phyloP scores from a whole-genome alignment of 352 stramenopile species.

The Pythium coloratum region DNA sequence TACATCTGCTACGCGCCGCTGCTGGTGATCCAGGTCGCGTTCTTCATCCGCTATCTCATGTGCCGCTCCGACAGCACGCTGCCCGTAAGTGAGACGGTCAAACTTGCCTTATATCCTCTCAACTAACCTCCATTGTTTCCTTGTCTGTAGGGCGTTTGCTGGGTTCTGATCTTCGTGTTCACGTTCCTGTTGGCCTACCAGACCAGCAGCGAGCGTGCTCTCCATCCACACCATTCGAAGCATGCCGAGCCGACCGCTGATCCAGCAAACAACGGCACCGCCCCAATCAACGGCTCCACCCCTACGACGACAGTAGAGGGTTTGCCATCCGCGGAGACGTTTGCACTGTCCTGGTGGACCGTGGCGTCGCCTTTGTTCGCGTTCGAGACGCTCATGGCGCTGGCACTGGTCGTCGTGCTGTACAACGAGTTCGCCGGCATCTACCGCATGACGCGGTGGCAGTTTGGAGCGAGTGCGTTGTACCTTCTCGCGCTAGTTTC shows the following conservation, averaged over 20 bases:
- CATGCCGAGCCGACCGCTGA: constrained; percentile 1
- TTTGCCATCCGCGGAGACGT: constrained; percentile 11
- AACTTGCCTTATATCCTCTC: neutral
- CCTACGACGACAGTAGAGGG: neutral
- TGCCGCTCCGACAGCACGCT: constrained; percentile 76
- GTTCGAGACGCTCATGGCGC: constrained; percentile 62
- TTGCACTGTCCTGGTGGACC: constrained; percentile 70
- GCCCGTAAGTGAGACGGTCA: constrained; percentile 41
- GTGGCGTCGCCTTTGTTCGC: constrained; percentile 67
- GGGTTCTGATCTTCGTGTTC: constrained; percentile 79
- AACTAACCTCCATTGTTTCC: constrained; percentile 1
- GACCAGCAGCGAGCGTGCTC: constrained; percentile 49
- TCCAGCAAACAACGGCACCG: neutral
- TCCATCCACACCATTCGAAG: constrained; percentile 17
- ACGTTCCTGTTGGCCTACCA: constrained; percentile 78
- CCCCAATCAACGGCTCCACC: neutral
- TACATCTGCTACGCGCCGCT: constrained; percentile 81
- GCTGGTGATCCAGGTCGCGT: constrained; percentile 80
- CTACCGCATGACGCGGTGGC: constrained; percentile 74
- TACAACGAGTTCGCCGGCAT: constrained; percentile 79
- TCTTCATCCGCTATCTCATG: constrained; percentile 79
- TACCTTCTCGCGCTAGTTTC: constrained; percentile 70
- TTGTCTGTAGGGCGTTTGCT: constrained; percentile 59
- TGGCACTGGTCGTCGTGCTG: constrained; percentile 58
- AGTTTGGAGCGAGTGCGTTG: constrained; percentile 69